phyloP scores from a whole-genome alignment of 768 basidiomycete species.

The Dentipellis sp. region DNA sequence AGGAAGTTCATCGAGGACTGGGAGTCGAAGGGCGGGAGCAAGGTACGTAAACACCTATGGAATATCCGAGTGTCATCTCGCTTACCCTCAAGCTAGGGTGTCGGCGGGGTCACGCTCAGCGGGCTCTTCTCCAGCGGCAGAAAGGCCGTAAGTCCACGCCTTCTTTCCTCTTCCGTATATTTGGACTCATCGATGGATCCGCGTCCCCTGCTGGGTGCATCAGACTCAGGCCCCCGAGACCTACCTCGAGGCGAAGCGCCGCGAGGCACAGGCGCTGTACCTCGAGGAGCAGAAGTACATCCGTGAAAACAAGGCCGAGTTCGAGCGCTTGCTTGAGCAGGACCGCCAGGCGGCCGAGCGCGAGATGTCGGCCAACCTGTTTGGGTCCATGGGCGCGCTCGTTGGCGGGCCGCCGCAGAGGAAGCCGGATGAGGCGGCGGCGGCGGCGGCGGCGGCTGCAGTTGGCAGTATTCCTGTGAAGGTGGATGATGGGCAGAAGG shows the following conservation, averaged over 20 bases:
- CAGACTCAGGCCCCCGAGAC: slow-evolving; percentile 32
- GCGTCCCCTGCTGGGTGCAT: slow-evolving; percentile 12
- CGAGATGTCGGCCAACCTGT: slow-evolving; percentile 37
- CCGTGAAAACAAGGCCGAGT: slow-evolving; percentile 37
- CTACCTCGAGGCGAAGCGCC: slow-evolving; percentile 43
- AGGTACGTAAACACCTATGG: not conserved
- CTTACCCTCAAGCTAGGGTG: slow-evolving; percentile 14
- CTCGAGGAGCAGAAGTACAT: slow-evolving; percentile 46
- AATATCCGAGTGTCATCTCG: not conserved
- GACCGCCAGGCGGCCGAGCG: slow-evolving; percentile 38
- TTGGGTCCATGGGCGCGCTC: slow-evolving; percentile 4
- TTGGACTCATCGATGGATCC: not conserved
- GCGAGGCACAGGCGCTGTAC: slow-evolving; percentile 42
- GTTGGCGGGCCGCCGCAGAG: slow-evolving; percentile 10
- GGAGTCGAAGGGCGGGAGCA: slow-evolving; percentile 34
- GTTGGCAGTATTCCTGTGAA: not conserved
- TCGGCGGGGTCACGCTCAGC: slow-evolving; percentile 35
- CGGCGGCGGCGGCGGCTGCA: not conserved
- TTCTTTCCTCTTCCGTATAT: not conserved
- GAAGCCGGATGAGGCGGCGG: slow-evolving; percentile 1
- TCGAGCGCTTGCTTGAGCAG: slow-evolving; percentile 42
- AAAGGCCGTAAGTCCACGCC: slow-evolving; percentile 18
- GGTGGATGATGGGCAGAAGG: not conserved
- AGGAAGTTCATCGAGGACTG: slow-evolving; percentile 72
- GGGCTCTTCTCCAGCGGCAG: slow-evolving; percentile 29